Evolutionary conservation across 2,329 filamentous ascomycete genomes (phyloP), one percentile per base, ranked within the genome.

Genomic region (Pleomassaria siparia): DNA sequence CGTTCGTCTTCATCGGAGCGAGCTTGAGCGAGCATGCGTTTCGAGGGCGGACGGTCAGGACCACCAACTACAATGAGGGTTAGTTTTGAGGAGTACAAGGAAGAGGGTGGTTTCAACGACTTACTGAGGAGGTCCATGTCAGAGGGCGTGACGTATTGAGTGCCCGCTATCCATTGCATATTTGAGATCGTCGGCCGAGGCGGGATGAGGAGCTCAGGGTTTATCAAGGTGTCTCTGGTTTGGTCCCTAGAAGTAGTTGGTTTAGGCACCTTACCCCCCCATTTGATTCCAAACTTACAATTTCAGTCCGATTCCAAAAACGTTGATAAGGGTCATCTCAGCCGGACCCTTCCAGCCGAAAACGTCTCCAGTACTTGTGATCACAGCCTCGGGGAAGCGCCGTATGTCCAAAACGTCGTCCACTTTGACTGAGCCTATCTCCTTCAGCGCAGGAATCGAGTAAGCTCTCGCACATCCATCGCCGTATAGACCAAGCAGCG

Each of bases 81-180:
- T 7, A 21, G 26, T 8, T 18, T 4, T 25, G 11, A 3, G 13
- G 12, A 35, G 15, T 26, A 12, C 12, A 26, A 35, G 15, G 20
- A 40, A 21, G 24, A 25, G 18, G 16, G 37, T 21, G 6, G 36
- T 8, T 22, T n/a, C n/a, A n/a, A 12, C 20, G 21, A 63, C 72
- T 58, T 69, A 78, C 77, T 94, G 1, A 99, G 76, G 2, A 96
- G 73, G 63, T 97, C 94, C 63, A 99, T 84, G 62, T 99, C 94
- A 2, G 85, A 79, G 0, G 89, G 87, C 1, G 89, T 90, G 37
- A 99, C 81, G 60, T 95, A 88, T 70, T 96, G 92, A 1, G 92
- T 97, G 3, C 94, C 94, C 0, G 91, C 88, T 43, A 99, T 90
- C 94, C 94, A 99, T 72, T 97, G 91, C 29, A 99, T 73, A 62